Conservation (phyloP, 768 basidiomycete genomes). For the Candolleomyces eurysporus region DNA sequence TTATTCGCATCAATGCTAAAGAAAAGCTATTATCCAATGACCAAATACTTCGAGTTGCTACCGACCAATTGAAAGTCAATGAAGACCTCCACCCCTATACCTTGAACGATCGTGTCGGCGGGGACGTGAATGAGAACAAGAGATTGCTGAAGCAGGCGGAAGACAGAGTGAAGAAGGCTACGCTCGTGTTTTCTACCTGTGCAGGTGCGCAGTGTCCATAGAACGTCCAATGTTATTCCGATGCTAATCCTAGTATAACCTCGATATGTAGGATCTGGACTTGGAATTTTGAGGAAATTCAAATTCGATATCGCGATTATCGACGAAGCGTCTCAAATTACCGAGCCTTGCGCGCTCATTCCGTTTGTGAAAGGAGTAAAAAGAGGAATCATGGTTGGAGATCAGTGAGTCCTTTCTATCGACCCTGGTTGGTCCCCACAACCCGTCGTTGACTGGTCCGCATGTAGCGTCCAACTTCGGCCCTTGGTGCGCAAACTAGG, state of each 20-base stretch:
- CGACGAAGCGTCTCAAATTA: slow-evolving; percentile 72
- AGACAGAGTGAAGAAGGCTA: slow-evolving; percentile 52
- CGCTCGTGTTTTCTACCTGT: slow-evolving; percentile 65
- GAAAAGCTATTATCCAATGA: slow-evolving; percentile 48
- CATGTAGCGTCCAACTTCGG: slow-evolving; percentile 60
- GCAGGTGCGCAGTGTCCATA: slow-evolving; percentile 35
- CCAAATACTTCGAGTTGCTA: slow-evolving; percentile 65
- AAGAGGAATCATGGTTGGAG: slow-evolving; percentile 61
- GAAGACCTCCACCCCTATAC: slow-evolving; percentile 56
- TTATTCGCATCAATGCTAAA: slow-evolving; percentile 45
- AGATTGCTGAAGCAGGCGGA: slow-evolving; percentile 57
- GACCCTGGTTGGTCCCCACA: not conserved
- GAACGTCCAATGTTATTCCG: not conserved
- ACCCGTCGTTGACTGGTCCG: not conserved
- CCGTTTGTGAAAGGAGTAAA: slow-evolving; percentile 64
- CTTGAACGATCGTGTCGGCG: slow-evolving; percentile 62
- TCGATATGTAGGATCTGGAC: slow-evolving; percentile 42
- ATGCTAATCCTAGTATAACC: not conserved
- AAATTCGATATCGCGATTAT: slow-evolving; percentile 63
- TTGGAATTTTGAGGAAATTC: slow-evolving; percentile 53
- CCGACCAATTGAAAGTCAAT: slow-evolving; percentile 62
- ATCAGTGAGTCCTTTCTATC: slow-evolving; percentile 45
- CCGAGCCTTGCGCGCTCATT: slow-evolving; percentile 63
- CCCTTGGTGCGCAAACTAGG: slow-evolving; percentile 63
- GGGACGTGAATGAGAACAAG: slow-evolving; percentile 60